Evolutionary conservation across 2,329 filamentous ascomycete species (phyloP).

Genomic region (Ceratocystis destructans): DNA sequence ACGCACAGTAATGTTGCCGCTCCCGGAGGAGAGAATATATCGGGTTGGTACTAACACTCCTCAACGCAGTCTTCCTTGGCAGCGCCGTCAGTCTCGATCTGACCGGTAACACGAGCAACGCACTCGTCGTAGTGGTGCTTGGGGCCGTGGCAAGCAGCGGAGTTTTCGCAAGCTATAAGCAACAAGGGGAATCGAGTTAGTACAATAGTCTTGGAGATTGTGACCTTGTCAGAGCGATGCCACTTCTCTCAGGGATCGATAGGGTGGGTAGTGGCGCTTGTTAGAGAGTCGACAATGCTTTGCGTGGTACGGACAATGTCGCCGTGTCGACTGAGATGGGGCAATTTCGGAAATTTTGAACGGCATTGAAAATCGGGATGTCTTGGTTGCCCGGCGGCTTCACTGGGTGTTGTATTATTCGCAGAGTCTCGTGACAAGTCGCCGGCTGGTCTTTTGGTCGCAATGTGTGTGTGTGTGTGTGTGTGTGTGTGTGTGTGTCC

Average conservation of each 20-base stretch:
- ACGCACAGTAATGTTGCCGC: background rate
- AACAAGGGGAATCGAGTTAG: conserved; percentile 29
- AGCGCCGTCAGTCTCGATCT: conserved; percentile 52
- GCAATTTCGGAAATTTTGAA: background rate
- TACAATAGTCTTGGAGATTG: background rate
- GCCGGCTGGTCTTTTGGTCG: conserved; percentile 12
- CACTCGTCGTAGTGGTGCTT: conserved; percentile 99
- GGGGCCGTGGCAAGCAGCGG: conserved; percentile 65
- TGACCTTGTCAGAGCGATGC: too few species aligned
- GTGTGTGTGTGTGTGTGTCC: too few species aligned
- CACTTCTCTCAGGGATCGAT: too few species aligned
- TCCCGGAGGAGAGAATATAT: background rate
- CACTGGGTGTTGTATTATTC: background rate
- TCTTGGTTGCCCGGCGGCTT: background rate
- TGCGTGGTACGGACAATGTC: background rate
- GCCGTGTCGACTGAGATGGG: background rate
- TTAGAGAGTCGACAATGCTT: background rate
- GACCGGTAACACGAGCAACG: conserved; percentile 72
- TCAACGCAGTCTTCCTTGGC: conserved; percentile 93
- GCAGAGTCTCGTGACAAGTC: background rate
- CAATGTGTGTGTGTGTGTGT: background rate
- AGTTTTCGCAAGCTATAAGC: conserved; percentile 82
- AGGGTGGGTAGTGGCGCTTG: too few species aligned
- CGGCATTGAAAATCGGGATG: background rate
- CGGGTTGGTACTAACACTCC: conserved; percentile 63